Evolutionary conservation across 1,284 basidiomycete species (phyloP).

Genomic region (Sporisorium reilianum): DNA sequence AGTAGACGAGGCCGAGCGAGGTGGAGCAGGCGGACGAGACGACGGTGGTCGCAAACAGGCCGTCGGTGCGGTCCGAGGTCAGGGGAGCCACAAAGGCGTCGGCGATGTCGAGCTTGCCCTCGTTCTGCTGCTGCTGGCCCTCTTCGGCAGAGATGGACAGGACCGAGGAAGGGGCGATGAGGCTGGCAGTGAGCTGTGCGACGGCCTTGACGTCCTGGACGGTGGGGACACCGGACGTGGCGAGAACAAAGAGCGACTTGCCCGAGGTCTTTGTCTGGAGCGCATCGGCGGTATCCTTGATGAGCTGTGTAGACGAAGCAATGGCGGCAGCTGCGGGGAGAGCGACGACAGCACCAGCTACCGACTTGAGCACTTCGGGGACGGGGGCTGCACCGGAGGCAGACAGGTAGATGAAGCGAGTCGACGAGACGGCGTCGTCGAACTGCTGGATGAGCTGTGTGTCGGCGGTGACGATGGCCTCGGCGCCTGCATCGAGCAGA

Average conservation of each 20-base stretch:
- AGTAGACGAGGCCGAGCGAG: conserved; percentile 93
- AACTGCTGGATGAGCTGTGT: conserved; percentile 43
- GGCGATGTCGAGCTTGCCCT: conserved; percentile 61
- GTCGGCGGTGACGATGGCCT: conserved; percentile 57
- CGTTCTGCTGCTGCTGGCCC: conserved; percentile 20
- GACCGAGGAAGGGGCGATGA: conserved; percentile 55
- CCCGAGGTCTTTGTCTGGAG: conserved; percentile 59
- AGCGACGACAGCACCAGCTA: conserved; percentile 55
- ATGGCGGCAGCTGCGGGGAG: conserved; percentile 45
- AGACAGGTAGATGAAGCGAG: conserved; percentile 55
- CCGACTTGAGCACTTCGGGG: conserved; percentile 44
- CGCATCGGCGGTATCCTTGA: conserved; percentile 39
- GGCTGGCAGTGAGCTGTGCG: conserved; percentile 45
- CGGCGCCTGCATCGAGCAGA: conserved; percentile 60
- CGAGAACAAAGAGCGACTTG: conserved; percentile 59
- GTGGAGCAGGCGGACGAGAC: conserved; percentile 73
- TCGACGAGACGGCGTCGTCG: conserved; percentile 41
- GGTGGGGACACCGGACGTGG: conserved; percentile 33
- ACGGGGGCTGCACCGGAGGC: conserved; percentile 42
- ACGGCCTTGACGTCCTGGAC: conserved; percentile 48
- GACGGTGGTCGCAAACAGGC: conserved; percentile 91
- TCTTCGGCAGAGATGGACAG: conserved; percentile 38
- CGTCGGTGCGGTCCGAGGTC: conserved; percentile 88
- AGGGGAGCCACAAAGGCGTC: conserved; percentile 74
- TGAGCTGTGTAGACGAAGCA: conserved; percentile 41